Percentiles rank a stretch among this genome's conserved stretches.
Evolutionary conservation across 2,329 filamentous ascomycete genomes (phyloP).

Genomic region (Helicocarpus griseus): DNA sequence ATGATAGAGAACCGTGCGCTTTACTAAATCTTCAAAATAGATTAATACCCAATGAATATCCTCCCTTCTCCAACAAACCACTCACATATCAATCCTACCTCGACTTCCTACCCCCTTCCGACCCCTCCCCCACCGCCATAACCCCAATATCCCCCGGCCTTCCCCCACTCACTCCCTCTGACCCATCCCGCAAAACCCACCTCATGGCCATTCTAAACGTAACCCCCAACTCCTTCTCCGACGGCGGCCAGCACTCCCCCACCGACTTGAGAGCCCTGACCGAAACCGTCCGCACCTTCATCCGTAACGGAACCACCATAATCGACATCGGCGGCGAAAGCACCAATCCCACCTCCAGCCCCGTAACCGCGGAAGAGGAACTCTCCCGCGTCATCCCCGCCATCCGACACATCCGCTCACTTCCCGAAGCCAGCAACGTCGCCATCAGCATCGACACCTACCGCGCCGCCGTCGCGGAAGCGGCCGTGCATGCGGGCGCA

Average conservation of each 20-base stretch:
- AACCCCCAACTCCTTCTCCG: slow-evolving; percentile 94
- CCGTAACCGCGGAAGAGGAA: slow-evolving; percentile 66
- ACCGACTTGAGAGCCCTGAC: slow-evolving; percentile 42
- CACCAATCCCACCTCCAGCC: slow-evolving; percentile 64
- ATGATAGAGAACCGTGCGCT: background rate
- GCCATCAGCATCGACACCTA: slow-evolving; percentile 89
- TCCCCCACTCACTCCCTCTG: slow-evolving; percentile 49
- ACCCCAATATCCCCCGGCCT: slow-evolving; percentile 29
- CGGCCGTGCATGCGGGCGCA: slow-evolving; percentile 67
- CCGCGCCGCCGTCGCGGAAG: slow-evolving; percentile 69
- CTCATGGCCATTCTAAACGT: slow-evolving; percentile 94
- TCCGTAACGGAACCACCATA: slow-evolving; percentile 65
- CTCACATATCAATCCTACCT: slow-evolving; percentile 28
- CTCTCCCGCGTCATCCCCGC: slow-evolving; percentile 66
- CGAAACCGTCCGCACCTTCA: slow-evolving; percentile 51
- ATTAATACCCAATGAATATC: slow-evolving; percentile 31
- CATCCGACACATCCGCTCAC: slow-evolving; percentile 60
- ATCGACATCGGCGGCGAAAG: slow-evolving; percentile 92
- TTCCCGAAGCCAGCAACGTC: slow-evolving; percentile 53
- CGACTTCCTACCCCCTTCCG: slow-evolving; percentile 24
- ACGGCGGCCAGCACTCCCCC: slow-evolving; percentile 59
- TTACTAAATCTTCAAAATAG: slow-evolving; percentile 16
- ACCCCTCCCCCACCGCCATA: slow-evolving; percentile 29
- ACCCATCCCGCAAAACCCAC: slow-evolving; percentile 52
- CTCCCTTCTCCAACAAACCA: slow-evolving; percentile 21